Evolutionary conservation across 345 rosid genomes (phyloP), one percentile per base, ranked within the genome.

Genomic region (Populus euphratica): DNA sequence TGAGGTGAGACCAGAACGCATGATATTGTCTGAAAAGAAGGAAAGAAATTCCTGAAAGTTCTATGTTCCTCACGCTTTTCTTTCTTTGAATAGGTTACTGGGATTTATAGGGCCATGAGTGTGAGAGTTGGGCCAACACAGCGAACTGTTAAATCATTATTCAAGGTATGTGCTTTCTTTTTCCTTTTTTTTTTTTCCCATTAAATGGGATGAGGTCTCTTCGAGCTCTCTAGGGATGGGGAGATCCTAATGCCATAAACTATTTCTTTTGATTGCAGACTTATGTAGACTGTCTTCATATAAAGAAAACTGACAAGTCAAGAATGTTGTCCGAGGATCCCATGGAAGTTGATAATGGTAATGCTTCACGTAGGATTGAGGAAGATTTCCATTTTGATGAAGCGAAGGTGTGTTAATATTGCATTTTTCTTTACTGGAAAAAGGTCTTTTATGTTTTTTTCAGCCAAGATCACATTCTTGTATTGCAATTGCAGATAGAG

Each of bases 31-130:
- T 67, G 6, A 23, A 23, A 79, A 50, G 2, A 17, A 47, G 50
- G 50, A 18, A 74, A 5, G 62, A 6, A 50, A 39, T 2, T 66
- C 41, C 62, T 16, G 10, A 20, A 49, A 8, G 18, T 62, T 70
- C 47, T 70, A 14, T 39, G 54, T 64, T 11, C 61, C 69, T 73
- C 71, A 83, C 59, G 65, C 20, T 65, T 79, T 69, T 67, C 52
- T 74, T 78, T 41, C 54, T 72, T 70, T 75, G 9, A 56, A 77
- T 78, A 93, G 97, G 92, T 96, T 78, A 93, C 97, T 62, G 98
- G 97, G 78, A 89, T 96, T 82, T 96, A 92, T 86, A 90, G 98
- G 86, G 99, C 99, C 54, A 96, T 89, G 97, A 93, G 90, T 4
- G 97, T 93, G 6, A 87, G 98, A 80, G 85, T 96, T 54, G 94